Conservation (phyloP, 225 moss, liverwort and hornwort species). For the Pleurozium schreberi region DNA sequence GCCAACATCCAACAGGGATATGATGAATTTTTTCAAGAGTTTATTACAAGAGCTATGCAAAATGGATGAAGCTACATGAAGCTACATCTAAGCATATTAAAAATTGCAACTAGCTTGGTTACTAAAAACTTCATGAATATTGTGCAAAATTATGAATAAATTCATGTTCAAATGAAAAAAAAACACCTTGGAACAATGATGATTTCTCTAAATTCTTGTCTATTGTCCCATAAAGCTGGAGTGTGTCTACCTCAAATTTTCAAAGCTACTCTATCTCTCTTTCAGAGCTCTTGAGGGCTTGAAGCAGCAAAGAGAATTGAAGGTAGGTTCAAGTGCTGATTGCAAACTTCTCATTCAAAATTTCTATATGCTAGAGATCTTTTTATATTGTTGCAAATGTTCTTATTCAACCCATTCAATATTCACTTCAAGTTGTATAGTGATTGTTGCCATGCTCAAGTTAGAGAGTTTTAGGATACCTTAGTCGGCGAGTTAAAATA, state of each 20-base stretch:
- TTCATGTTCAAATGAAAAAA: not conserved
- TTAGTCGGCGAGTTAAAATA: not conserved
- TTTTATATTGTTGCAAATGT: not conserved
- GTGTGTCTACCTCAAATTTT: accelerated
- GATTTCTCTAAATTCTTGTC: not conserved
- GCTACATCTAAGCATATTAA: not conserved
- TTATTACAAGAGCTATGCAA: too few species aligned
- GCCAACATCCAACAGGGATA: too few species aligned
- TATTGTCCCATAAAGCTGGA: too few species aligned
- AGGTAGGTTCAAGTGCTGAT: accelerated
- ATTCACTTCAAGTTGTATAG: not conserved
- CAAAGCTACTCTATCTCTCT: not conserved
- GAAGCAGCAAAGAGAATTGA: not conserved
- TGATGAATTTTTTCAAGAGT: not conserved
- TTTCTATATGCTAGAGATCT: not conserved
- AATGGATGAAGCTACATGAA: not conserved
- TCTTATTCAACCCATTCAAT: not conserved
- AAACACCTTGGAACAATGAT: too few species aligned
- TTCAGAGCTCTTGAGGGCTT: accelerated
- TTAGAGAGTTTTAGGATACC: not conserved
- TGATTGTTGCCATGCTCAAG: not conserved
- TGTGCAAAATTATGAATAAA: not conserved
- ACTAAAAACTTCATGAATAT: not conserved
- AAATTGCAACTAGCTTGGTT: not conserved
- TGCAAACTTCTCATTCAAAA: not conserved